Conservation (phyloP, 805 yeast genomes). For the Cyberlindnera xylosilytica region DNA sequence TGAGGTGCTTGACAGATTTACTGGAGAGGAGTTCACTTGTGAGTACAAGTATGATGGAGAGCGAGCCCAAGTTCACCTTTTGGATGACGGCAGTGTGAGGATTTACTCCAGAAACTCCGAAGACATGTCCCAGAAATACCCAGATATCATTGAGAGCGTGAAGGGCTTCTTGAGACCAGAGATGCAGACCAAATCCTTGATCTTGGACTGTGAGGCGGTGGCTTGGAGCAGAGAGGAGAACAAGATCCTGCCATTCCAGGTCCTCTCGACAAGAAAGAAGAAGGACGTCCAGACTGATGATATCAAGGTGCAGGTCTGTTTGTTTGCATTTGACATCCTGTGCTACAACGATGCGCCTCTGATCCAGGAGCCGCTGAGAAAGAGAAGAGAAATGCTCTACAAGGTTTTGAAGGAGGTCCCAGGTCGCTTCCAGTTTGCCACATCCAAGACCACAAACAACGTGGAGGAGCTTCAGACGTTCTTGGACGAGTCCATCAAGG, state of each 20-base stretch:
- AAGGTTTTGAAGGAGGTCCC: conserved; percentile 56
- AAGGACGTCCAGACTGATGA: conserved; percentile 87
- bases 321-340: conserved; percentile 87
- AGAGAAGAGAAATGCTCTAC: conserved; percentile 61
- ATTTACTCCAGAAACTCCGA: conserved; percentile 94
- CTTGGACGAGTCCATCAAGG: conserved; percentile 84
- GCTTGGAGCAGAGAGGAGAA: conserved; percentile 84
- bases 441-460: conserved; percentile 64
- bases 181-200: conserved; percentile 49
- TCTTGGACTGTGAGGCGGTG: conserved; percentile 94
- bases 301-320: conserved; percentile 85
- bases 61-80: conserved; percentile 88
- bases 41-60: conserved; percentile 98
- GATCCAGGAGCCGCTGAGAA: conserved; percentile 61
- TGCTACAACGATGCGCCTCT: conserved; percentile 71
- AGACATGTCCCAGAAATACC: conserved; percentile 94
- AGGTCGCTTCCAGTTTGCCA: conserved; percentile 84
- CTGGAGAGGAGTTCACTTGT: conserved; percentile 82
- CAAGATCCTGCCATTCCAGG: conserved; percentile 92
- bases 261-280: conserved; percentile 87
- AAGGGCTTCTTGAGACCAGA: conserved; percentile 48
- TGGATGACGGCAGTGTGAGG: conserved; percentile 60
- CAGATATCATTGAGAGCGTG: conserved; percentile 75
- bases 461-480: conserved; percentile 75
- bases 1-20: conserved; percentile 89